phyloP scores from a whole-genome alignment of 176 grass and related monocot genomes.

The Aechmea fasciata region DNA sequence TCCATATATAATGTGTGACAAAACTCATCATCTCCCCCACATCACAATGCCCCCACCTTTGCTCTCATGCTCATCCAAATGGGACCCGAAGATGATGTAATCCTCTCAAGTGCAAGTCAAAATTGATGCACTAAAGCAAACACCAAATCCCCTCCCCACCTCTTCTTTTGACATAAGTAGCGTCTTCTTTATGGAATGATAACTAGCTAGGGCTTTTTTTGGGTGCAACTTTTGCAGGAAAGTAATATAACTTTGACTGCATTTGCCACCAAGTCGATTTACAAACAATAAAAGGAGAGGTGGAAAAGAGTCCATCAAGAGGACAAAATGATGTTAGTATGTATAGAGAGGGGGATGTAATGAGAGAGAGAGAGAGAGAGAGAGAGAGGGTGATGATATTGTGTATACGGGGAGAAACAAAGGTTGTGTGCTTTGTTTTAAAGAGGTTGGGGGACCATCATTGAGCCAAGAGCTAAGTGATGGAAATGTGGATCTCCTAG shows the following conservation, averaged over 20 bases:
- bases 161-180: background rate
- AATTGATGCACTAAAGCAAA: background rate
- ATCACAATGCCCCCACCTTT: background rate
- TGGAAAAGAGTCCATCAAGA: slow-evolving; percentile 10
- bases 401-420: slow-evolving; percentile 35
- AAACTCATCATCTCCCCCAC: slow-evolving; percentile 18
- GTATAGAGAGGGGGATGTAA: slow-evolving; percentile 27
- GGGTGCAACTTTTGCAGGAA: background rate
- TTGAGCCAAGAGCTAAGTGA: slow-evolving; percentile 29
- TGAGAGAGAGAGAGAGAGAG: no score
- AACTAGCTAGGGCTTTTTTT: background rate
- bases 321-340: slow-evolving; percentile 55
- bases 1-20: background rate
- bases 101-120: background rate
- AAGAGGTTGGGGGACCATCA: slow-evolving; percentile 36
- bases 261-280: background rate
- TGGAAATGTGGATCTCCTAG: background rate
- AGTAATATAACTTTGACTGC: slow-evolving; percentile 5
- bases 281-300: background rate
- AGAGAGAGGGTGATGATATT: background rate
- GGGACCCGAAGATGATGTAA: slow-evolving; percentile 9
- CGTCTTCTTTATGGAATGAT: background rate
- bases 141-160: background rate
- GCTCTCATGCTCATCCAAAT: background rate
- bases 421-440: slow-evolving; percentile 25